A percentile compares a stretch with the other conserved stretches of the same genome.
Conservation (phyloP, 306 rosid species). For the cucumber (Cucumis sativus) region Cucumber_9930_V3 NC_026656.2:24384001-24384500, state of each 20-base stretch:
- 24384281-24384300: slow-evolving; percentile 95
- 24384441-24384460: slow-evolving; percentile 39
- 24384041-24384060: slow-evolving; percentile 97
- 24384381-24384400: slow-evolving; percentile 93
- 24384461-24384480: slow-evolving; percentile 28
- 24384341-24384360: slow-evolving; percentile 98
- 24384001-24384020: slow-evolving; percentile 81
- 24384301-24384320: slow-evolving; percentile 97
- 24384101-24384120: slow-evolving; percentile 94
- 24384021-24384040: slow-evolving; percentile 88
- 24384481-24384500: slow-evolving; percentile 60
- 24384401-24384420: slow-evolving; percentile 56
- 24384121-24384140: slow-evolving; percentile 90
- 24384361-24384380: slow-evolving; percentile 82
- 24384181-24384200: slow-evolving; percentile 97
- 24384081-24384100: slow-evolving; percentile 90
- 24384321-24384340: slow-evolving; percentile 97
- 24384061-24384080: slow-evolving; percentile 95
- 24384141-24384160: slow-evolving; percentile 84
- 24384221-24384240: slow-evolving; percentile 93
- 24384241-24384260: slow-evolving; percentile 95
- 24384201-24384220: slow-evolving; percentile 96
- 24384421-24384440: slow-evolving; percentile 62
- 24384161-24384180: slow-evolving; percentile 88
- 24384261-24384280: slow-evolving; percentile 95